A percentile compares a stretch with the other conserved stretches of the same genome.
phyloP scores from a whole-genome alignment of 768 basidiomycete genomes.

The Suillus subluteus region DNA sequence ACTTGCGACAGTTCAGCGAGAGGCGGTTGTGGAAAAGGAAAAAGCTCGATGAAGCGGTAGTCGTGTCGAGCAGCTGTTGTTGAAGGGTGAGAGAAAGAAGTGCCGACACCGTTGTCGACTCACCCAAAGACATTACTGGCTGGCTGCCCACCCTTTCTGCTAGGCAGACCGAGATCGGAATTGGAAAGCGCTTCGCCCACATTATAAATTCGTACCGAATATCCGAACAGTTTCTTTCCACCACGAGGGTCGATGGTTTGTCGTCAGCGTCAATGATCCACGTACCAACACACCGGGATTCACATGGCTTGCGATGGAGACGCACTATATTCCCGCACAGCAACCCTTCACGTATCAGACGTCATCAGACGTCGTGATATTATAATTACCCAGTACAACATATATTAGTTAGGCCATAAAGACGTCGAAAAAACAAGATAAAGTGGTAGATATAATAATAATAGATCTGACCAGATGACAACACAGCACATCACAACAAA shows the following conservation, averaged over 20 bases:
- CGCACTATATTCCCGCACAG: neutral
- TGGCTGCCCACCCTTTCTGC: neutral
- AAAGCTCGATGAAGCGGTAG: neutral
- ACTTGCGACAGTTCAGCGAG: neutral
- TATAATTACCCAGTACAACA: constrained; percentile 6
- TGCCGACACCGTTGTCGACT: neutral
- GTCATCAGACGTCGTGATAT: neutral
- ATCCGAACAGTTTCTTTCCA: neutral
- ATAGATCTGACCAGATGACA: constrained; percentile 1
- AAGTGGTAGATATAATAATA: constrained; percentile 5
- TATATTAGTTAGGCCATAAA: neutral
- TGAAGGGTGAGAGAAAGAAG: neutral
- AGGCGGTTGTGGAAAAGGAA: neutral
- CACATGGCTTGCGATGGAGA: neutral
- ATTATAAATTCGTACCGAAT: neutral
- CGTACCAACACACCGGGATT: neutral
- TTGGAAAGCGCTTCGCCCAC: neutral
- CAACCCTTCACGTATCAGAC: neutral
- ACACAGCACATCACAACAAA: neutral
- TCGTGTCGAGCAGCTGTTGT: neutral
- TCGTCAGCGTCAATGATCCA: no score
- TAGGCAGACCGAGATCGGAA: neutral
- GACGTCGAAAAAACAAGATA: neutral
- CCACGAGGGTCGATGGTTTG: no score
- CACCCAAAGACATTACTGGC: neutral